Base-by-base conservation (phyloP, 2,329 filamentous ascomycete genomes). In the Kalmusia sp. region DNA sequence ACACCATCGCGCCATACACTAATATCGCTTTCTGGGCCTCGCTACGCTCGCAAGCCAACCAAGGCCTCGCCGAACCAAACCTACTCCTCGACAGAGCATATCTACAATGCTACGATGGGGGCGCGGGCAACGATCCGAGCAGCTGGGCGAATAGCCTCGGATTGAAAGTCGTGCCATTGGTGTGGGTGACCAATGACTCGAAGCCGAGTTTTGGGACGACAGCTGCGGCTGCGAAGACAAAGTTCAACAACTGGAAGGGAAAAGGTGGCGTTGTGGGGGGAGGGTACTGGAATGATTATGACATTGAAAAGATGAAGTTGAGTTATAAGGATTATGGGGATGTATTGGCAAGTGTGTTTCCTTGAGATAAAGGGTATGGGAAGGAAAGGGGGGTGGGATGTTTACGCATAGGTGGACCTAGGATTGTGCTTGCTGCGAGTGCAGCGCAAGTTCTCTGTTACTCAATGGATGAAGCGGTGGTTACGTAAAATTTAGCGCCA, bases 201-300 rank as follows among this genome's bases (percentile, higher is more conserved):
- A 80, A 80, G 62, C 76, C 78, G 5, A 63, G 58, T 19, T 65
- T 76, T 17, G 76, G 77, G 3, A 71, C 60, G 1, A 78, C 72
- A 4, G 64, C 70, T 15, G 67, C 70, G 5, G 74, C 77, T 55
- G 77, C 77, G 3, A 49, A 57, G 58, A 55, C 61, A 1, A 71
- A 63, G 57, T 79, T 80, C 46, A 47, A 56, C 1, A 47, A 45
- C 7, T 80, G 77, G 77, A 63, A 66, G 17, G 28, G 55, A 28
- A 51, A 53, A 30, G 62, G 64, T 4, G 55, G 63, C 0, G 58
- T 80, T 12, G 76, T 64, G 1, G 59, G 77, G 71, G 77, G 74
- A 0, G 77, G 77, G 1, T 79, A 78, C 55, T 80, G 77, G 77
- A 80, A 79, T 39, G 77, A 80, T 54, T 79, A 72, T 51, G 78